These are phyloP conservation scores for Cordyceps javanica DNA, from an alignment of 2,329 filamentous ascomycete genomes.

Conservation along the genomic window DNA sequence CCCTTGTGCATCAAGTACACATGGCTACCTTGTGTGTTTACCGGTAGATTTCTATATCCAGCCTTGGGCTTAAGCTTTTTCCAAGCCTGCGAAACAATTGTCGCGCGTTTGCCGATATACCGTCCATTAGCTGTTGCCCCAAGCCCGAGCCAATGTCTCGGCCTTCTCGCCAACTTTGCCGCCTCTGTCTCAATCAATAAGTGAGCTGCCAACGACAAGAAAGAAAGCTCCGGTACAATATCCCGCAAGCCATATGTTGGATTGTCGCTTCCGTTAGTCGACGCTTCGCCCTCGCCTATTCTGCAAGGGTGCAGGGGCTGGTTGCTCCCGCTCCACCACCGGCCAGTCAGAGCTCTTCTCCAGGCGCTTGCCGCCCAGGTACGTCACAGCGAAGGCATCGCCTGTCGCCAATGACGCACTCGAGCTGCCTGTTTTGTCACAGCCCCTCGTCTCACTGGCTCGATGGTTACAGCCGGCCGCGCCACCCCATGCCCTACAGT, in stretches of 20 bases:
- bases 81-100: neutral
- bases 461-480: neutral
- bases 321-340: neutral
- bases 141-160: neutral
- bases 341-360: neutral
- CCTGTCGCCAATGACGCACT: constrained; percentile 11
- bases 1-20: too few relatives aligned
- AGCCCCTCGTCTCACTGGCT: neutral
- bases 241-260: constrained; percentile 1
- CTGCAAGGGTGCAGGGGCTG: neutral
- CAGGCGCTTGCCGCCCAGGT: neutral
- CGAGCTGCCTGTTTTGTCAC: neutral
- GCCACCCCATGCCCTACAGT: neutral
- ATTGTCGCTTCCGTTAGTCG: neutral
- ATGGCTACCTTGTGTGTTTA: neutral
- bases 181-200: neutral
- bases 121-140: neutral
- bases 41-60: neutral
- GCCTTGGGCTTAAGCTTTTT: neutral
- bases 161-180: neutral
- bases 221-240: neutral
- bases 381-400: neutral
- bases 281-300: neutral
- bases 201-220: neutral
- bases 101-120: neutral